Percentiles rank a stretch among this genome's conserved stretches.
Conservation (phyloP, 768 basidiomycete species). For the Baorangia bicolor region DNA sequence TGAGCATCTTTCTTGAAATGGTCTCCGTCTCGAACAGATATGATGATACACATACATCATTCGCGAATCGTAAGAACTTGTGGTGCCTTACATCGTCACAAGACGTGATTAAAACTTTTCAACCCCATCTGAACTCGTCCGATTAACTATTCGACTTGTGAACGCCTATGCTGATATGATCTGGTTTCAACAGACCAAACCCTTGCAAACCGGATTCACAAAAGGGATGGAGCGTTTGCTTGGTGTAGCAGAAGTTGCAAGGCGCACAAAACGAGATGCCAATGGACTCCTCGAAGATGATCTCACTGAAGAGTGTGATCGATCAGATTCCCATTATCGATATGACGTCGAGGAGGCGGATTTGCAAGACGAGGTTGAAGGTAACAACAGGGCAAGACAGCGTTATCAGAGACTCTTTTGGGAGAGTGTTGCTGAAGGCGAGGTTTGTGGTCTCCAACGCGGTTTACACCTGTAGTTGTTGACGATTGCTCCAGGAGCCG, state of each 20-base stretch:
- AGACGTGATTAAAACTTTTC: slow-evolving; percentile 61
- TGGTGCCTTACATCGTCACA: slow-evolving; percentile 61
- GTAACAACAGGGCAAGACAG: slow-evolving; percentile 54
- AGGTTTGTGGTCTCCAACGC: slow-evolving; percentile 42
- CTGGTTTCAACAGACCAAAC: slow-evolving; percentile 45
- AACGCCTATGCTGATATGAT: not conserved
- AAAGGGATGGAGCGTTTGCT: slow-evolving; percentile 80
- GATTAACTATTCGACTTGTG: slow-evolving; percentile 6
- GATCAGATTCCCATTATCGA: slow-evolving; percentile 21
- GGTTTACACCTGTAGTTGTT: not conserved
- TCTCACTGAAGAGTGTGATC: not conserved
- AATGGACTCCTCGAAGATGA: slow-evolving; percentile 8
- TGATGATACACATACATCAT: slow-evolving; percentile 65
- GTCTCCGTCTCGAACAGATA: not conserved
- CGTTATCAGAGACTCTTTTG: slow-evolving; percentile 75
- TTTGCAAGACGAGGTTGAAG: slow-evolving; percentile 53
- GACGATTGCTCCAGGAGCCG: slow-evolving; percentile 48
- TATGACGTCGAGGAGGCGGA: slow-evolving; percentile 63
- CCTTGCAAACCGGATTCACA: slow-evolving; percentile 77
- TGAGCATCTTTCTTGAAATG: slow-evolving; percentile 26
- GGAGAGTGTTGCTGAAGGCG: slow-evolving; percentile 73
- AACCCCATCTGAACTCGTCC: slow-evolving; percentile 63
- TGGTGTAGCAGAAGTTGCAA: slow-evolving; percentile 43
- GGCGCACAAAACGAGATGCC: slow-evolving; percentile 9
- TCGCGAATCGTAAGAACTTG: slow-evolving; percentile 65